phyloP scores from a whole-genome alignment of 768 basidiomycete genomes.

The Naganishia antarctica region DNA sequence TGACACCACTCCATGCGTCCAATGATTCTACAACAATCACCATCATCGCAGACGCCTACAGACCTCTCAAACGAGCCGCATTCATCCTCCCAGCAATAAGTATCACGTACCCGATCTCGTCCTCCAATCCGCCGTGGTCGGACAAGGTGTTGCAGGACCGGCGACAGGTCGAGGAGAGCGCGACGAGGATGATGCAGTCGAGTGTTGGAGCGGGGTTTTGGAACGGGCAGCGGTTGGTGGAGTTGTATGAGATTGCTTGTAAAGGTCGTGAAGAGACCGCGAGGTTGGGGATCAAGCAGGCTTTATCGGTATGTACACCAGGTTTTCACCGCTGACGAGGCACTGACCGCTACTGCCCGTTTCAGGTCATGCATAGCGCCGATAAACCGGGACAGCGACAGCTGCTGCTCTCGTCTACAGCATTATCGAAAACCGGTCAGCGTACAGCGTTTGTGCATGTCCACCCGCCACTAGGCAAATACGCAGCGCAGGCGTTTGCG shows the following conservation, averaged over 20 bases:
- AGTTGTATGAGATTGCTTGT: constrained; percentile 62
- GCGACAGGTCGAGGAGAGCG: constrained; percentile 65
- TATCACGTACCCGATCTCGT: constrained; percentile 85
- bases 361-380: background rate
- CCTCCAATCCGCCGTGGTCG: constrained; percentile 74
- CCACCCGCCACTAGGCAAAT: constrained; percentile 55
- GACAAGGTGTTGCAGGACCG: constrained; percentile 76
- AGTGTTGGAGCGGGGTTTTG: constrained; percentile 64
- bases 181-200: constrained; percentile 59
- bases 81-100: constrained; percentile 82
- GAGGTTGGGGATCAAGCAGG: constrained; percentile 39
- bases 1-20: background rate
- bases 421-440: background rate
- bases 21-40: constrained; percentile 7
- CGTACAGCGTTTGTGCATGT: constrained; percentile 17
- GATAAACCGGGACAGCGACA: constrained; percentile 7
- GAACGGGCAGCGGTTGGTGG: constrained; percentile 75
- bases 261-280: constrained; percentile 48
- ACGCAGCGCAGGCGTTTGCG: constrained; percentile 72
- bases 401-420: constrained; percentile 11
- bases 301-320: constrained; percentile 43
- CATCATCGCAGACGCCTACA: constrained; percentile 34
- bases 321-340: too few species aligned
- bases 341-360: background rate
- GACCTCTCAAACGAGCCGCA: constrained; percentile 77